phyloP scores from a whole-genome alignment of 257 asterid species.

The Oldenlandia corymbosa region DNA sequence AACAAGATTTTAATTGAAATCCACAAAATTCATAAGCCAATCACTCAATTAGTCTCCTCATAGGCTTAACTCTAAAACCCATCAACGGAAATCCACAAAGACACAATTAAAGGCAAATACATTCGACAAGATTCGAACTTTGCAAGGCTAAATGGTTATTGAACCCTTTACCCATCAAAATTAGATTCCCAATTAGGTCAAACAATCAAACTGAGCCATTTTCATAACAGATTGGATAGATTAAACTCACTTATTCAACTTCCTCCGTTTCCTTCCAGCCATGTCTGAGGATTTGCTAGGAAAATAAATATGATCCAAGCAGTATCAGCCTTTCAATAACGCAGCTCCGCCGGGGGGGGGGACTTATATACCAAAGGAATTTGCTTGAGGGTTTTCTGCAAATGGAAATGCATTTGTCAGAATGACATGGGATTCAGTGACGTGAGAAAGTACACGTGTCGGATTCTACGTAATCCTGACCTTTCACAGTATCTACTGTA shows the following conservation, averaged over 20 bases:
- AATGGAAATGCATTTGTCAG: not conserved
- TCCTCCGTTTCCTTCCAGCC: slow-evolving; percentile 51
- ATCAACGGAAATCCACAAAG: not conserved
- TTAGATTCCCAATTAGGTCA: not conserved
- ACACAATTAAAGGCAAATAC: not conserved
- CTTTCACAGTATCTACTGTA: not conserved
- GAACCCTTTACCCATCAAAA: not conserved
- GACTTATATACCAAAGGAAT: no score
- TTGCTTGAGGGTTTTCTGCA: not conserved
- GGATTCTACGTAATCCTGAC: not conserved
- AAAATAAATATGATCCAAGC: not conserved
- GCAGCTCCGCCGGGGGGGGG: no score
- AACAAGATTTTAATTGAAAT: not conserved
- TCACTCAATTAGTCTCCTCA: slow-evolving; percentile 1
- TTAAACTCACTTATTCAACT: slow-evolving; percentile 42
- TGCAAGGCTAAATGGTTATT: not conserved
- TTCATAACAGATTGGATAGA: not conserved
- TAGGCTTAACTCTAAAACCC: not conserved
- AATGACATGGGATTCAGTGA: not conserved
- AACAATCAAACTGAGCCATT: slow-evolving; percentile 1
- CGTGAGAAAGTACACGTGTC: slow-evolving; percentile 6
- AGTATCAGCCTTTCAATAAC: not conserved
- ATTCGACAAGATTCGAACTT: not conserved
- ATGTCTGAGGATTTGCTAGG: slow-evolving; percentile 11
- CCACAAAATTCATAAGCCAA: not conserved